Evolutionary conservation across 495 filamentous ascomycete species (phyloP).

Genomic region (Aspergillus asperescens): DNA sequence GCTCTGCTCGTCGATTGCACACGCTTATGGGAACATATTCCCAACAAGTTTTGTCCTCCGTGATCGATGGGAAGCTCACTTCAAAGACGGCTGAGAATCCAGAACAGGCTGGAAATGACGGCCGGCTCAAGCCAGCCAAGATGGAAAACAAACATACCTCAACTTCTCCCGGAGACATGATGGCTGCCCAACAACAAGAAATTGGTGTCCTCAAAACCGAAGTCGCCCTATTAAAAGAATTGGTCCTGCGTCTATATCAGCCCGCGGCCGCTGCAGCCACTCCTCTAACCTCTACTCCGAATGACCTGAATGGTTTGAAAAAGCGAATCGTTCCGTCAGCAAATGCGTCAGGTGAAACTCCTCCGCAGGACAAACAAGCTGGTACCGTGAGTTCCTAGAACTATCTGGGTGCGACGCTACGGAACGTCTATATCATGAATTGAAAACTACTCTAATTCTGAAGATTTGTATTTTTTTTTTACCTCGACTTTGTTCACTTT

Average conservation of each 20-base stretch:
- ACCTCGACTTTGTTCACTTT: neutral
- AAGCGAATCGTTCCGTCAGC: conserved; percentile 2
- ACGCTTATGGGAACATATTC: conserved; percentile 26
- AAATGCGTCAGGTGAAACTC: neutral
- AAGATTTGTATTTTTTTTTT: neutral
- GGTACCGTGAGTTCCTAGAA: too few species aligned
- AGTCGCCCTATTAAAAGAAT: conserved; percentile 30
- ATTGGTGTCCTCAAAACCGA: conserved; percentile 29
- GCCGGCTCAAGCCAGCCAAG: neutral
- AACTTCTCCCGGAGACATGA: neutral
- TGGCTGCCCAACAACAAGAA: conserved; percentile 20
- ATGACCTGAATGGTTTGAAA: conserved; percentile 9
- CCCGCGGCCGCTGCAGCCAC: neutral
- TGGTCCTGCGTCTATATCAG: conserved; percentile 29
- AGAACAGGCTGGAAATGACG: neutral
- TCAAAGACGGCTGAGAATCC: neutral
- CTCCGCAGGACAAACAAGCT: too few species aligned
- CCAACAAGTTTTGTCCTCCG: conserved; percentile 23
- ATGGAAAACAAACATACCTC: neutral
- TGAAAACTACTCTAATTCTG: neutral
- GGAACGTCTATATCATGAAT: too few species aligned
- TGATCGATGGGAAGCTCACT: conserved; percentile 13
- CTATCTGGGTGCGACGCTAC: too few species aligned
- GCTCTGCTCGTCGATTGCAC: conserved; percentile 15
- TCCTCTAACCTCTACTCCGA: neutral